Base-by-base conservation (phyloP, 2,329 filamentous ascomycete genomes). In the Cryphonectria radicalis region DNA sequence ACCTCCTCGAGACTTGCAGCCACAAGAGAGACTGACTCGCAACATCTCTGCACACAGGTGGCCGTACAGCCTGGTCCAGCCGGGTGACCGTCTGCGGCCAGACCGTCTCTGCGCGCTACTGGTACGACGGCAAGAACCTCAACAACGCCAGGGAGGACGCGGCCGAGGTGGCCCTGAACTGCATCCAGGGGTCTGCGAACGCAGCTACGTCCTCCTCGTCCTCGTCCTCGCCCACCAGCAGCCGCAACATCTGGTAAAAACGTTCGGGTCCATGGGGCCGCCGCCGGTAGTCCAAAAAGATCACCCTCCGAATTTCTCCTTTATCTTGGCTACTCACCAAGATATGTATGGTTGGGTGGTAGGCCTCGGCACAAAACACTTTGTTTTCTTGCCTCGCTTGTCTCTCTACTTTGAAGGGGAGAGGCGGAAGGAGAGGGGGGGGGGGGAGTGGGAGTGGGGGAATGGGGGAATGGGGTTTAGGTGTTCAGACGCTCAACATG, bases 81-180 rank as follows among this genome's bases (percentile, higher is more conserved):
- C 88, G 87, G 72, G 93, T 97, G 71, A 89, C 86, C n/a, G 88
- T 97, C 71, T 85, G 88, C 76, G 91, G 90, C 68, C 83, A 86
- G 66, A 86, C 83, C 63, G 87, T 93, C 76, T 79, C 86, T n/a
- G 94, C 94, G 63, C 89, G 93, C 74, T 97, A 90, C 82, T 97
- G 93, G 93, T 97, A 97, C 82, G 94, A 97, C 80, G 94, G 94
- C 73, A 90, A 93, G 79, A 94, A 93, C 78, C 86, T 95, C 80
- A 90, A 95, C 84, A 97, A 97, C 78, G 94, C 94, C 71, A 91
- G 90, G 82, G 94, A 97, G 81, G 94, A 97, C 79, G 94, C 93
- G n/a, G 94, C 94, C 74, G 93, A 97, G 82, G 88, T 92, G 73
- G 94, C 94, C 37, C 81, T 92, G 73, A 87, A 85, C 77, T 87